These are phyloP conservation scores for Diaporthe ilicicola DNA, from an alignment of 2,329 filamentous ascomycete genomes.

Conservation along the genomic window DNA sequence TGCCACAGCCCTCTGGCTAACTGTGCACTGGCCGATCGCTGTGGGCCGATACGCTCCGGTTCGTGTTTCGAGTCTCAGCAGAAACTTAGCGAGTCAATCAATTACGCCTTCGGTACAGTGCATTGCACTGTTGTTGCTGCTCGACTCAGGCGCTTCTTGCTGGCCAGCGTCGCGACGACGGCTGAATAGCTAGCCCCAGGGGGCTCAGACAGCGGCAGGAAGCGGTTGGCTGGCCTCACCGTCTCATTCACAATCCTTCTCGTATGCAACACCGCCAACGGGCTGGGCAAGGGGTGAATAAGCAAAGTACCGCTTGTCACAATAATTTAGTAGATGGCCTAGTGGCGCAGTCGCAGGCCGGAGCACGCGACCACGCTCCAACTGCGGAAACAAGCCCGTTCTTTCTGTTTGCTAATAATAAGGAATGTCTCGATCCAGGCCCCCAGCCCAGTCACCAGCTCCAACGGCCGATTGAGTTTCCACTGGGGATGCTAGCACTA, in stretches of 20 bases:
- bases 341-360: slow-evolving; percentile 2
- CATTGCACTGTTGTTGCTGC: not conserved
- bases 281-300: not conserved
- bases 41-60: not conserved
- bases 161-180: not conserved
- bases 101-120: slow-evolving; percentile 1
- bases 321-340: not conserved
- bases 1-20: not conserved
- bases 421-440: slow-evolving; percentile 1
- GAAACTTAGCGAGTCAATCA: slow-evolving; percentile 13
- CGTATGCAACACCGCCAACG: slow-evolving; percentile 9
- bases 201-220: too few species aligned
- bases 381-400: slow-evolving; percentile 3
- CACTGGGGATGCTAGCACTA: not conserved
- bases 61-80: slow-evolving; percentile 16
- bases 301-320: not conserved
- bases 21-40: slow-evolving; percentile 5
- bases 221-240: slow-evolving; percentile 11
- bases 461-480: not conserved
- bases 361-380: slow-evolving; percentile 12
- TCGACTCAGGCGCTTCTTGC: not conserved
- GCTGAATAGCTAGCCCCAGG: not conserved
- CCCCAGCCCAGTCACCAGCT: not conserved
- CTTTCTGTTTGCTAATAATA: not conserved
- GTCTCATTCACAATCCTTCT: slow-evolving; percentile 15